Base-by-base conservation (phyloP, 805 yeast genomes). In the Starmera dryadoides region DNA sequence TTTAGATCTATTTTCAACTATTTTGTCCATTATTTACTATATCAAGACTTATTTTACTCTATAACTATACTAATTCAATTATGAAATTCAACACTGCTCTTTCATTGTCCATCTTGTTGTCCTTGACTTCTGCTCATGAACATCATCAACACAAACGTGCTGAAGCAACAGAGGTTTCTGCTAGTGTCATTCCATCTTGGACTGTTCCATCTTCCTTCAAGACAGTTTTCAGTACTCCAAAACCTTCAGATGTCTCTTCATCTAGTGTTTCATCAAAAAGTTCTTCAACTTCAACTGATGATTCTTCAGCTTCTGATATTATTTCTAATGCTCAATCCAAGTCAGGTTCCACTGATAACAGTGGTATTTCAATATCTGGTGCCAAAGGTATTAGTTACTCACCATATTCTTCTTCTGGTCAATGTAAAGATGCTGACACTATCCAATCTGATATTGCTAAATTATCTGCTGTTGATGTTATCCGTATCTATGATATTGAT, bases 351-450 rank as follows among this genome's bases (percentile, higher is more conserved):
- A n/a, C n/a, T n/a, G n/a, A n/a, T n/a, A n/a, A n/a, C n/a, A n/a
- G n/a, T 26, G 39, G 59, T 22, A 59, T 43, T 48, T 62, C 55
- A 40, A 50, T 57, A 56, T 66, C 66, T 19, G 71, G 73, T 42
- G 59, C 46, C 10, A 76, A 73, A 52, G 86, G 86, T 59, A 74
- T 79, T 52, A 72, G 83, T 30, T 79, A 79, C 61, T 73, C 85
- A n/a, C 85, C 86, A 36, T 79, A 79, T 64, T 60, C 75, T 35
- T 62, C 68, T 47, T 55, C 64, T 41, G 78, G 81, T 42, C 54
- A 66, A 25, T 79, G 86, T 62, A 78, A 79, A 58, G 58, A 71
- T 33, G 56, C 71, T 2, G 56, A 56, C 40, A 61, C 67, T 34
- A 72, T 79, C 41, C 60, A 68, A 25, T 46, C 62, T 35, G 86